Evolutionary conservation across 139 green algal genomes (phyloP).

Genomic region (Chloropicon primus): DNA sequence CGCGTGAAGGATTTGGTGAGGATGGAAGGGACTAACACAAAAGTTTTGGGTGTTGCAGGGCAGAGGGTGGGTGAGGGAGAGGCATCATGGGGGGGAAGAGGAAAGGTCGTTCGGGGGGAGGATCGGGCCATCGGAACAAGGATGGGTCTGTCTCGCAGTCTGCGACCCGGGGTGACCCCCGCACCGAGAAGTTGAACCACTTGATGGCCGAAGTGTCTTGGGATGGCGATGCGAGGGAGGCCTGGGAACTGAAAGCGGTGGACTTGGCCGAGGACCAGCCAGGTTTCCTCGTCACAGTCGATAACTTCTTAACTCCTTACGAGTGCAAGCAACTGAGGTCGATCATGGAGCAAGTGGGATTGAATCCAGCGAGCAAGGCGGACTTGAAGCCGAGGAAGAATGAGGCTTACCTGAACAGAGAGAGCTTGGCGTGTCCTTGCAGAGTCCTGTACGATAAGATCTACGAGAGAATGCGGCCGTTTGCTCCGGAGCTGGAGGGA

Average conservation of each 20-base stretch:
- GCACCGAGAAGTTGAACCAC: neutral
- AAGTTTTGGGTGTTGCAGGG: too few species aligned
- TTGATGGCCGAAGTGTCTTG: neutral
- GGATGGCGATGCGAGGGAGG: neutral
- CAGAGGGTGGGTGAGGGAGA: too few species aligned
- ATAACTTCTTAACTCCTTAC: neutral
- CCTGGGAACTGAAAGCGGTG: neutral
- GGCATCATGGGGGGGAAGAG: too few species aligned
- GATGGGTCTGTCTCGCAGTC: neutral
- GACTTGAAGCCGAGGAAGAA: neutral
- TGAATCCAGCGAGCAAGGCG: neutral
- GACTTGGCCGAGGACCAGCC: neutral
- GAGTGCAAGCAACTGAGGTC: neutral
- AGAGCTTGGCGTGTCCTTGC: neutral
- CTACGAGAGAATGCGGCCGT: neutral
- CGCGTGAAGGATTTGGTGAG: too few species aligned
- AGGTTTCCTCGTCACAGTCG: neutral
- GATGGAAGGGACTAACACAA: too few species aligned
- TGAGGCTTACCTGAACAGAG: neutral
- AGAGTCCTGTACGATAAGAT: neutral
- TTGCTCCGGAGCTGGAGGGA: neutral
- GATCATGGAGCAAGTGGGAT: neutral
- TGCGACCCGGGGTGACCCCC: neutral
- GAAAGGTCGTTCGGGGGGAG: too few species aligned
- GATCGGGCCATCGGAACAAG: neutral